These are phyloP conservation scores for Pichia membranifaciens DNA, from an alignment of 805 yeast species.

Conservation along the genomic window DNA sequence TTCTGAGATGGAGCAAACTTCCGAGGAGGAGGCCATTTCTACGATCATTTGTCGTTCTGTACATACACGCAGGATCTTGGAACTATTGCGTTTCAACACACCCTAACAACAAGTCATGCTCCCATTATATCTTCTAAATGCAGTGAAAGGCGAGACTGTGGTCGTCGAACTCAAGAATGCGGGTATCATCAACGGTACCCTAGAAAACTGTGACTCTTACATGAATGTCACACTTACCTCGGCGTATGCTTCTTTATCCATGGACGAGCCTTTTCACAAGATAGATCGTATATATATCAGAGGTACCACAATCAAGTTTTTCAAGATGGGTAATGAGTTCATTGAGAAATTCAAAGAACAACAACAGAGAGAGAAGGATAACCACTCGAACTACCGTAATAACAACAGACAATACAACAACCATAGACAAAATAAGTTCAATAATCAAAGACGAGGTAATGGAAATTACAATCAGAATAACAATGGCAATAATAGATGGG, in stretches of 20 bases:
- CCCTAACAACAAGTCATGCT: constrained; percentile 46
- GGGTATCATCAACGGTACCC: constrained; percentile 77
- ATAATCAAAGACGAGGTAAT: constrained; percentile 21
- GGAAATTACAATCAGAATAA: constrained; percentile 20
- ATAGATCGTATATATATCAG: constrained; percentile 73
- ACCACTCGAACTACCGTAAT: constrained; percentile 15
- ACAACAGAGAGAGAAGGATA: constrained; percentile 35
- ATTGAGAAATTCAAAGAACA: constrained; percentile 73
- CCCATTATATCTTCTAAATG: constrained; percentile 84
- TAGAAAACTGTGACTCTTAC: constrained; percentile 87
- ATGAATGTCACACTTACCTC: constrained; percentile 86
- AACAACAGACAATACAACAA: constrained; percentile 14
- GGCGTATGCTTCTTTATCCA: constrained; percentile 60
- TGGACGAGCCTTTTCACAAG: constrained; percentile 57
- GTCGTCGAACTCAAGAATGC: constrained; percentile 89
- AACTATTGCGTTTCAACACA: no score
- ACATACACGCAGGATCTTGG: no score
- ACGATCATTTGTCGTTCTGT: no score
- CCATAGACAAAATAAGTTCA: constrained; percentile 15
- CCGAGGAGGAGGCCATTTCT: no score
- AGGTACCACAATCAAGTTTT: constrained; percentile 77
- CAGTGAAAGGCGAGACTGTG: constrained; percentile 84
- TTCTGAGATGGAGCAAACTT: no score
- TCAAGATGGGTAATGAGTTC: constrained; percentile 69
- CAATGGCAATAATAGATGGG: constrained; percentile 20